phyloP scores from a whole-genome alignment of 371 early-diverging fungal species.

The Catenaria anguillulae region DNA sequence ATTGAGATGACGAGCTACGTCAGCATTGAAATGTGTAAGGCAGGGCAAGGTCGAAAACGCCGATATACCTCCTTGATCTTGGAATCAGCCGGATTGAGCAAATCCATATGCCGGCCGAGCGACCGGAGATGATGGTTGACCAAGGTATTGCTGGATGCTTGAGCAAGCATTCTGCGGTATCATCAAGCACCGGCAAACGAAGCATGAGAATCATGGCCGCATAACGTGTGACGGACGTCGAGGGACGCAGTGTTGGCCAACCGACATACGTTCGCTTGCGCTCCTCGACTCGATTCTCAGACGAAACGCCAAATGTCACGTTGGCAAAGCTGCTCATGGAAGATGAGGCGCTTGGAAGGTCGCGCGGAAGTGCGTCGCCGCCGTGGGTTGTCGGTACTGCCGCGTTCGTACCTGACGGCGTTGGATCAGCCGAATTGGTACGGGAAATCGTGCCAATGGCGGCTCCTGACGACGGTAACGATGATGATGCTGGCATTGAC shows the following conservation, averaged over 20 bases:
- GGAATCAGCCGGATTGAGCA: constrained; percentile 57
- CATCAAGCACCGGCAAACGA: background rate
- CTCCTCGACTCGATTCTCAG: background rate
- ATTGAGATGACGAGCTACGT: background rate
- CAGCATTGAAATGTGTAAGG: background rate
- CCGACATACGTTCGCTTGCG: background rate
- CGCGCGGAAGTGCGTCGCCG: too few relatives aligned
- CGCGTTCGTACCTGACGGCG: too few relatives aligned
- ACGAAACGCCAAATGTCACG: background rate
- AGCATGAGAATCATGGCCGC: background rate
- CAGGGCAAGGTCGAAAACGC: background rate
- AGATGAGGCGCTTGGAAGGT: background rate
- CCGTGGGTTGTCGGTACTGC: too few relatives aligned
- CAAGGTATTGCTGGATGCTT: background rate
- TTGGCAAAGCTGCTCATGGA: constrained; percentile 2
- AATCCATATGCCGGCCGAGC: constrained; percentile 14
- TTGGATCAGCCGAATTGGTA: too few relatives aligned
- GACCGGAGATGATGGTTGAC: background rate
- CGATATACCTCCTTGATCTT: constrained; percentile 49
- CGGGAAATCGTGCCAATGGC: too few relatives aligned
- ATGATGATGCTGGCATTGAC: too few relatives aligned
- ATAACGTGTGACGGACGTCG: too few relatives aligned
- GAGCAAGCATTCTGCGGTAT: background rate
- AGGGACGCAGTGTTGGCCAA: background rate
- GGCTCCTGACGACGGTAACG: too few relatives aligned